phyloP scores from a whole-genome alignment of 2,329 filamentous ascomycete genomes.

The Talaromyces sp. region DNA sequence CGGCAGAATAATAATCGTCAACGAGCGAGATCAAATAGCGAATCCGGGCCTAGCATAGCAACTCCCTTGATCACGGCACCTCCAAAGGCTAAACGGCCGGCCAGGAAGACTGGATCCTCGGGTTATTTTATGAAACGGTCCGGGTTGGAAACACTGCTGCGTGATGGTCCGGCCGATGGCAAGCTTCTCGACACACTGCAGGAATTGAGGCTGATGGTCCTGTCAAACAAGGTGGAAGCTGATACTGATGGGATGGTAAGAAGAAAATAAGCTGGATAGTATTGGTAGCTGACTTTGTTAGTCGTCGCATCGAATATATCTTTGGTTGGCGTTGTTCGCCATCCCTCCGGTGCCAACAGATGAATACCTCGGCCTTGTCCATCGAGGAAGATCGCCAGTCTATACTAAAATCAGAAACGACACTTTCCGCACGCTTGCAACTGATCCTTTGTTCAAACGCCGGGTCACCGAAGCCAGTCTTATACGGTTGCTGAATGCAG shows the following conservation, averaged over 20 bases:
- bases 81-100: constrained; percentile 26
- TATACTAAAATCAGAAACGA: constrained; percentile 98
- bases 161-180: constrained; percentile 71
- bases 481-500: constrained; percentile 88
- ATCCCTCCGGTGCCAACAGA: constrained; percentile 80
- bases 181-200: constrained; percentile 47
- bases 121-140: constrained; percentile 37
- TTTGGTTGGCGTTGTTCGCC: constrained; percentile 92
- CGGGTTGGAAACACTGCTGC: constrained; percentile 66
- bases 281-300: constrained; percentile 31
- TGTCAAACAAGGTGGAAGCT: constrained; percentile 46
- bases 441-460: constrained; percentile 92
- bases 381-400: constrained; percentile 86
- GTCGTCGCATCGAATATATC: constrained; percentile 90
- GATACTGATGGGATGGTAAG: constrained; percentile 50
- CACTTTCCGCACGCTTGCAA: constrained; percentile 92
- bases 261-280: not conserved
- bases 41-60: constrained; percentile 7
- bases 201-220: constrained; percentile 44
- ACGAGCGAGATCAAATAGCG: constrained; percentile 64
- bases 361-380: constrained; percentile 81
- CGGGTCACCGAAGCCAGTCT: constrained; percentile 93
- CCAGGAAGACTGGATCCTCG: constrained; percentile 41
- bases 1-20: constrained; percentile 24
- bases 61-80: constrained; percentile 47